Conservation (phyloP, 179 eudicot genomes). For the Sideroxylon spinosum region DNA sequence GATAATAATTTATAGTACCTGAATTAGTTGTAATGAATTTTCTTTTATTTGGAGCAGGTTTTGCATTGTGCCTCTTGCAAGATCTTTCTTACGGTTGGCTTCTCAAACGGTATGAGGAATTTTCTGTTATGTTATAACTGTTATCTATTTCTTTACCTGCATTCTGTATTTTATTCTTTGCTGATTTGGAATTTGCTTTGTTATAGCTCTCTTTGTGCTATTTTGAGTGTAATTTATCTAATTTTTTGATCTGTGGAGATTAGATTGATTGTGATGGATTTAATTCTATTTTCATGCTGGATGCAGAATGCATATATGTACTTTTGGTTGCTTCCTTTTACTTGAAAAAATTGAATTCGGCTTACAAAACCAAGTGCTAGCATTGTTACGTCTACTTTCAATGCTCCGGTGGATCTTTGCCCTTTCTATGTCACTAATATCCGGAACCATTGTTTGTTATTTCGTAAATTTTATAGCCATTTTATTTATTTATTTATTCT, state of each 20-base stretch:
- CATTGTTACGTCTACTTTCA: background rate
- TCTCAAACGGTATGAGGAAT: conserved; percentile 13
- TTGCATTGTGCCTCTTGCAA: conserved; percentile 16
- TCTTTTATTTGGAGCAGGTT: conserved; percentile 5
- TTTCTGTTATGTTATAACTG: background rate
- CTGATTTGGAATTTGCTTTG: background rate
- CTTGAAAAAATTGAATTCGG: background rate
- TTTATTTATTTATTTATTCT: background rate
- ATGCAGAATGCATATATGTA: background rate
- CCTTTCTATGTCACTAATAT: background rate
- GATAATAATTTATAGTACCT: background rate
- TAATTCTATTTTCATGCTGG: background rate
- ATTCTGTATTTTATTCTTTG: background rate
- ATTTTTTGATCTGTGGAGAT: background rate
- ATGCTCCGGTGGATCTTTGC: background rate
- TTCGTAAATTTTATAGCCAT: background rate
- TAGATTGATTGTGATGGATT: background rate
- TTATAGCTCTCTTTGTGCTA: background rate
- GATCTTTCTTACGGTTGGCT: conserved; percentile 1
- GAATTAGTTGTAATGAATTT: background rate
- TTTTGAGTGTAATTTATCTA: background rate
- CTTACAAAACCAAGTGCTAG: no score
- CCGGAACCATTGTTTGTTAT: background rate
- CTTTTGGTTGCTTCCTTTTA: background rate
- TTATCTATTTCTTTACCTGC: background rate